Conservation (phyloP, 2,329 filamentous ascomycete genomes). For the Penicillium brasilianum region DNA sequence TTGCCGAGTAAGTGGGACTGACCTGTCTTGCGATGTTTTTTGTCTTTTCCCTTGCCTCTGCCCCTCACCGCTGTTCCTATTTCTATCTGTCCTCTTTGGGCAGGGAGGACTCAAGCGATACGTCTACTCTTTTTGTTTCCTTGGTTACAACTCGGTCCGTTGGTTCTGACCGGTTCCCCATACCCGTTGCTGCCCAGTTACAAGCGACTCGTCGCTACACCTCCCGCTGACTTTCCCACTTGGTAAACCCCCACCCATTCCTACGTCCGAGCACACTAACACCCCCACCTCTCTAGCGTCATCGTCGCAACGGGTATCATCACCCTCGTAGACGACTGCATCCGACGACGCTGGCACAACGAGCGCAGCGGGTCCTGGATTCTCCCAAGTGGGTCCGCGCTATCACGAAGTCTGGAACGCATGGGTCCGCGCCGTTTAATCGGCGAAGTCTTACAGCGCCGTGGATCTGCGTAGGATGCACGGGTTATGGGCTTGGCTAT, state of each 20-base stretch:
- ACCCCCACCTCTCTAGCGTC: constrained; percentile 63
- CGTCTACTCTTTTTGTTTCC: too few relatives aligned
- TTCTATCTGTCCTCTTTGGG: background rate
- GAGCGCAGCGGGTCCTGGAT: constrained; percentile 58
- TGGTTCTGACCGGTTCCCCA: background rate
- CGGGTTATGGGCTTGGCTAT: too few relatives aligned
- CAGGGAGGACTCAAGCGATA: background rate
- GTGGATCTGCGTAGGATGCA: constrained; percentile 42
- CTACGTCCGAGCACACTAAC: background rate
- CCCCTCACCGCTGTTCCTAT: background rate
- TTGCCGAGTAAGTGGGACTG: constrained; percentile 75
- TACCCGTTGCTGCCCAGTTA: background rate
- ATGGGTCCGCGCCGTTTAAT: constrained; percentile 67
- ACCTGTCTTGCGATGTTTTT: background rate
- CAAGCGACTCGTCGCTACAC: background rate
- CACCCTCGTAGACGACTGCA: constrained; percentile 87
- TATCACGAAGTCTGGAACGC: constrained; percentile 65
- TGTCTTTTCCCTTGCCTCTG: background rate
- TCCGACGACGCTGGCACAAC: constrained; percentile 75
- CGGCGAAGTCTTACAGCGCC: constrained; percentile 66
- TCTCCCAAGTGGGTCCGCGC: constrained; percentile 57
- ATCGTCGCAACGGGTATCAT: constrained; percentile 89
- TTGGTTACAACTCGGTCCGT: background rate
- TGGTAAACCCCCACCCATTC: background rate
- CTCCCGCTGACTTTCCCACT: background rate